A percentile compares a stretch with the other conserved stretches of the same genome.
phyloP scores from a whole-genome alignment of 2,329 filamentous ascomycete genomes.

The Pyricularia sp. region DNA sequence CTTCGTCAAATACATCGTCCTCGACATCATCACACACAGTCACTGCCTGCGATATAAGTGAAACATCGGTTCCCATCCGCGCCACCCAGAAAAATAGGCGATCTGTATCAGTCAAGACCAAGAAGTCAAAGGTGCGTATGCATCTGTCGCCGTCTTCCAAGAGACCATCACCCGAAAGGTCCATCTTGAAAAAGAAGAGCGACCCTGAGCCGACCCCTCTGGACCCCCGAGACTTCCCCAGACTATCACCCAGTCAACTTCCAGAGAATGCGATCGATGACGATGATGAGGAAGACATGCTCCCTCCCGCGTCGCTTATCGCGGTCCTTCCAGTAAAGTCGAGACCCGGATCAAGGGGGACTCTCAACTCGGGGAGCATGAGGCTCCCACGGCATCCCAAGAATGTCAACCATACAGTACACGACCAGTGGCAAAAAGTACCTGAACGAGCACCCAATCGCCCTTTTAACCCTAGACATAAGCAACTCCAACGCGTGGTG shows the following conservation, averaged over 20 bases:
- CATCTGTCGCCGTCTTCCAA: background rate
- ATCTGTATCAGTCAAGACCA: background rate
- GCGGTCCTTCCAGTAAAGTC: background rate
- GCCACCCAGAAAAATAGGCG: background rate
- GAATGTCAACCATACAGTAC: background rate
- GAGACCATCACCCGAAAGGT: background rate
- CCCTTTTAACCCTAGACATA: background rate
- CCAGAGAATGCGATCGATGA: background rate
- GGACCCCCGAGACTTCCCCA: background rate
- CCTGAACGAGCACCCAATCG: background rate
- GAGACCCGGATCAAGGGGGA: background rate
- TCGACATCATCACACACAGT: background rate
- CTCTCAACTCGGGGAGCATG: background rate
- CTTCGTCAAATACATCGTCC: background rate
- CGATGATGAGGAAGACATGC: background rate
- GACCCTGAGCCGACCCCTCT: background rate
- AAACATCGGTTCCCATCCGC: background rate
- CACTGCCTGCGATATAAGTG: background rate
- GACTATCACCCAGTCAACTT: background rate
- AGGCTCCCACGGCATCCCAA: background rate
- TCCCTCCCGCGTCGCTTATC: background rate
- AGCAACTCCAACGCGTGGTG: background rate
- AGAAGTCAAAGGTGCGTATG: slow-evolving; percentile 25
- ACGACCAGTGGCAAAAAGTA: background rate
- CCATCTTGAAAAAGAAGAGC: background rate